These are phyloP conservation scores for Carex cristatella DNA, from an alignment of 176 grass and related monocot genomes.

Conservation along the genomic window DNA sequence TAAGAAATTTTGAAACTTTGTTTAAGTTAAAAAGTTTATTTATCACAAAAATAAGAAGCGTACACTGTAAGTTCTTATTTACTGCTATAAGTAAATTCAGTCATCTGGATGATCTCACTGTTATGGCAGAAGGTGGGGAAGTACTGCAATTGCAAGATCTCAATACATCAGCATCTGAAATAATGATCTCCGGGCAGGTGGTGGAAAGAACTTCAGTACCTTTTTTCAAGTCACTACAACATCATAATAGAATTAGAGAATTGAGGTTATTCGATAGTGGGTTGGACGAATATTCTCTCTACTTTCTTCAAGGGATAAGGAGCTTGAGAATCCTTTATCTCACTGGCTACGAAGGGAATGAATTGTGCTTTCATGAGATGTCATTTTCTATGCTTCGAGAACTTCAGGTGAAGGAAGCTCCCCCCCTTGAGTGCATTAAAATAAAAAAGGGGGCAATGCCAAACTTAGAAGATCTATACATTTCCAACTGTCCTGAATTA, in stretches of 20 bases:
- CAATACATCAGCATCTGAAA: background rate
- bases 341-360: background rate
- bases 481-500: background rate
- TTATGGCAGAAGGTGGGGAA: background rate
- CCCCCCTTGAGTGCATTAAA: background rate
- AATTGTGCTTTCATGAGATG: background rate
- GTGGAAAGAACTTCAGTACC: background rate
- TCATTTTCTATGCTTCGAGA: background rate
- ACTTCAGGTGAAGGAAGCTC: background rate
- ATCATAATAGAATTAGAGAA: background rate
- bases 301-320: background rate
- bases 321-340: background rate
- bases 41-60: background rate
- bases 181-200: rapidly evolving
- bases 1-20: background rate
- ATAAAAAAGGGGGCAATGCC: background rate
- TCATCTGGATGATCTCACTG: background rate
- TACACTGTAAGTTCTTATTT: background rate
- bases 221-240: background rate
- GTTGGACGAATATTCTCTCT: background rate
- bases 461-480: background rate
- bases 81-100: background rate
- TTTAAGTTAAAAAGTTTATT: background rate
- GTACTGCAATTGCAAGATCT: background rate
- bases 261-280: background rate